Conservation (phyloP, 306 rosid species). For the Astragalus membranaceus region DNA sequence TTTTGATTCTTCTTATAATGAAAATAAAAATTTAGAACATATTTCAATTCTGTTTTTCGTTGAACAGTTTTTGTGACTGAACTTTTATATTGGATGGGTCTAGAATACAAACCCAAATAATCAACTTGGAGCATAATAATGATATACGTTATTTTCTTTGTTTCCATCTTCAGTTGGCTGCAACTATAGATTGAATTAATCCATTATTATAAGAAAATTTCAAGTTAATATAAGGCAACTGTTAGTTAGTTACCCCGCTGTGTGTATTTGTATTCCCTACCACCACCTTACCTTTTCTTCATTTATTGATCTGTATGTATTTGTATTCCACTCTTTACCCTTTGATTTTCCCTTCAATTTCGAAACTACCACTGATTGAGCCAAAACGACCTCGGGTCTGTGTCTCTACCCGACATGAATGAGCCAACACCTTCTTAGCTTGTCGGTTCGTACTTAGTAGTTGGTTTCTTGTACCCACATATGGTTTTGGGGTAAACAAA, state of each 20-base stretch:
- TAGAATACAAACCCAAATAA: too few species aligned
- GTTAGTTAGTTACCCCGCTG: too few species aligned
- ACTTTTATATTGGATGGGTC: too few species aligned
- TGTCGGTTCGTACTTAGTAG: neutral
- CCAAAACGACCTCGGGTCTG: conserved; percentile 15
- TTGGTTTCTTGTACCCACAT: conserved; percentile 4
- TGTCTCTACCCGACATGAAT: conserved; percentile 29
- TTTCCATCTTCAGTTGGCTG: neutral
- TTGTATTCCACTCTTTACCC: neutral
- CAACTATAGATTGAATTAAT: neutral
- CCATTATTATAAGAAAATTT: neutral
- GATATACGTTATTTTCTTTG: neutral
- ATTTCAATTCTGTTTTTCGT: too few species aligned
- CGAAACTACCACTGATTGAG: conserved; percentile 27
- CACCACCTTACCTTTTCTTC: neutral
- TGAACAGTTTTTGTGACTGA: too few species aligned
- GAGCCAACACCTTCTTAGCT: conserved; percentile 15
- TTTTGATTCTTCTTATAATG: too few species aligned
- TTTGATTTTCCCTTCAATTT: neutral
- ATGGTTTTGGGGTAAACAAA: conserved; percentile 3
- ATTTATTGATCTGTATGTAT: too few species aligned
- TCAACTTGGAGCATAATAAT: too few species aligned
- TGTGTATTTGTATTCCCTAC: too few species aligned
- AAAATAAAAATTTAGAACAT: too few species aligned
- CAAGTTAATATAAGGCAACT: neutral